Conservation (phyloP, 495 filamentous ascomycete genomes). For the Penicillium atrosanguineum region DNA sequence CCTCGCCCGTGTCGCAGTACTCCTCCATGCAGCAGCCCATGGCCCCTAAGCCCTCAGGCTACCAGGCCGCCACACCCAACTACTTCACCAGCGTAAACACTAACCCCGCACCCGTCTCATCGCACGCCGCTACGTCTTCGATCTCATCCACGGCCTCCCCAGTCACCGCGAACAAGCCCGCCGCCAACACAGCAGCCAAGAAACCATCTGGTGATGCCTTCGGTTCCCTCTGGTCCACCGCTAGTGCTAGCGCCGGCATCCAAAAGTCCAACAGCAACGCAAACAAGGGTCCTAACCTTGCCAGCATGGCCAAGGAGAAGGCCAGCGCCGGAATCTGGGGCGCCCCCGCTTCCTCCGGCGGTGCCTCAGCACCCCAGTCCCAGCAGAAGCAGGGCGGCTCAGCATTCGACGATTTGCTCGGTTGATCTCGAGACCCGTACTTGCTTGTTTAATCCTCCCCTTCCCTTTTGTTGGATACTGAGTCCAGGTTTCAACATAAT, state of each 20-base stretch:
- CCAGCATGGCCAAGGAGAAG: constrained; percentile 94
- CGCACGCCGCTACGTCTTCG: constrained; percentile 32
- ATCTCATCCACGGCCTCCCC: constrained; percentile 39
- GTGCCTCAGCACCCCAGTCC: constrained; percentile 28
- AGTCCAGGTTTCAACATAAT: constrained; percentile 5
- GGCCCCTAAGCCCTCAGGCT: constrained; percentile 56
- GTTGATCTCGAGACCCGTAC: constrained; percentile 33
- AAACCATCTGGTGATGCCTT: constrained; percentile 77
- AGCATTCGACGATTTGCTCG: constrained; percentile 62
- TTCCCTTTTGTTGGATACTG: not conserved
- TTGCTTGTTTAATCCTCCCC: not conserved
- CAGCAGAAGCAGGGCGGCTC: constrained; percentile 44
- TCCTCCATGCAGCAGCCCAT: constrained; percentile 44
- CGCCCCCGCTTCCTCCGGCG: constrained; percentile 45
- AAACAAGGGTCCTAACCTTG: constrained; percentile 72
- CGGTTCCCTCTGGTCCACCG: constrained; percentile 76
- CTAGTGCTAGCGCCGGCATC: constrained; percentile 70
- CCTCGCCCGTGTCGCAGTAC: constrained; percentile 50
- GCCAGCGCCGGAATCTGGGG: constrained; percentile 94
- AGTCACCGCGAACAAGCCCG: constrained; percentile 39
- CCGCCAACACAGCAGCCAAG: constrained; percentile 45
- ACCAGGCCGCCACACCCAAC: constrained; percentile 79
- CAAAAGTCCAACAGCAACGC: constrained; percentile 68
- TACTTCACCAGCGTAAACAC: constrained; percentile 81
- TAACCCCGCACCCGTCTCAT: constrained; percentile 22